Base-by-base conservation (phyloP, 345 rosid genomes). In the Brassica cretica region DNA sequence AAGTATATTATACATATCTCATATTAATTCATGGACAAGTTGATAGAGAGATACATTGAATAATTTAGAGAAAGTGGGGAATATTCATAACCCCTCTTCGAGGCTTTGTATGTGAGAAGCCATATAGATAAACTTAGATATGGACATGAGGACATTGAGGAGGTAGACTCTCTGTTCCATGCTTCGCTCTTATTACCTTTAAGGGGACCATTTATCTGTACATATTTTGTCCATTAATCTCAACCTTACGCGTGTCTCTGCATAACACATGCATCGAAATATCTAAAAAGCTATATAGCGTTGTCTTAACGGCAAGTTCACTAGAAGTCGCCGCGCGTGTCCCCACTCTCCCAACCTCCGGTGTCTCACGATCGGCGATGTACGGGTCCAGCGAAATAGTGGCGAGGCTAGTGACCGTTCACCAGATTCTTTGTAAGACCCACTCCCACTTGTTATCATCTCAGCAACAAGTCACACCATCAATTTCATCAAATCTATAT, bases 291-390 rank as follows among this genome's bases (percentile, higher is more conserved):
- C 71, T 58, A 14, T 21, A 29, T 72, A 37, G 78, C 82, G 76
- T 80, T 70, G 71, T 64, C 15, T 41, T 56, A 74, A 80, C 79
- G 82, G 82, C 78, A 79, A 63, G 75, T 79, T 80, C 79, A 69
- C 71, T 55, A 70, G 5, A 73, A 61, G 78, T 62, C 74, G 62
- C 49, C 6, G 74, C 63, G 72, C 76, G 82, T 74, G 63, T 53
- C 0, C 29, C 75, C 79, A 70, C 82, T 55, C 67, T 80, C 49
- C 11, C 15, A 66, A 53, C 68, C 68, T 44, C 63, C 61, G 56
- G 56, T 70, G 72, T 68, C 29, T 66, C 37, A 46, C 15, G 4
- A 69, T 64, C 78, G 72, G 62, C 25, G 70, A 32, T 25, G 63
- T 2, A 46, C 68, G 82, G 78, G 82, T 73, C 78, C 82, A 78